A percentile compares a stretch with the other conserved stretches of the same genome.
Evolutionary conservation across 164 flowering plant species (phyloP).

Genomic region (Echeveria elegans): DNA sequence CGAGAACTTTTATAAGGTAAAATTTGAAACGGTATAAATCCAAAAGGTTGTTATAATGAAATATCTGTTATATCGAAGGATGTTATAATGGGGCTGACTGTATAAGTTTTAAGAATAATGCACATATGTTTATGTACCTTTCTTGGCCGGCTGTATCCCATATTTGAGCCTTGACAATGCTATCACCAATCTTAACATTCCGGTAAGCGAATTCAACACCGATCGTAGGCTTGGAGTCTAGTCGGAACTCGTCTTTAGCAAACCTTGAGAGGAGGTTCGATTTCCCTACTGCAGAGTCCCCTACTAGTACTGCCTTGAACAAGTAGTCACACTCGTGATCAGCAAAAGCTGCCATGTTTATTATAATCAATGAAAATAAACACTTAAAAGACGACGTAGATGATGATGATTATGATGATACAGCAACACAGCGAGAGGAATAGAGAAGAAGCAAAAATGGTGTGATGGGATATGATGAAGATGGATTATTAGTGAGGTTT

Average conservation of each 20-base stretch:
- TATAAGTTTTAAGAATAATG: too few species aligned
- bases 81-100: too few species aligned
- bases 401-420: too few species aligned
- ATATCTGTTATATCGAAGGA: too few species aligned
- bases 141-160: conserved; percentile 88
- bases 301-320: conserved; percentile 57
- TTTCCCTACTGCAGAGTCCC: conserved; percentile 67
- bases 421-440: background rate
- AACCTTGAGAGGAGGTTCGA: conserved; percentile 60
- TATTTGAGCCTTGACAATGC: conserved; percentile 59
- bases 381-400: too few species aligned
- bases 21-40: too few species aligned
- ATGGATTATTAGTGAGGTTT: background rate
- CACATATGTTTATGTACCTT: too few species aligned
- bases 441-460: background rate
- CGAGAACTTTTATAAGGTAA: too few species aligned
- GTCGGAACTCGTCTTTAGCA: conserved; percentile 36
- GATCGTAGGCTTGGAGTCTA: conserved; percentile 68
- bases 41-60: too few species aligned
- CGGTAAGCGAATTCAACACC: conserved; percentile 72
- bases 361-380: background rate
- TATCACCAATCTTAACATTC: conserved; percentile 40
- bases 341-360: conserved; percentile 17
- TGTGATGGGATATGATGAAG: background rate
- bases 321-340: conserved; percentile 69